These are phyloP conservation scores for Apiospora malaysiana DNA, from an alignment of 2,329 filamentous ascomycete genomes.

Conservation along the genomic window DNA sequence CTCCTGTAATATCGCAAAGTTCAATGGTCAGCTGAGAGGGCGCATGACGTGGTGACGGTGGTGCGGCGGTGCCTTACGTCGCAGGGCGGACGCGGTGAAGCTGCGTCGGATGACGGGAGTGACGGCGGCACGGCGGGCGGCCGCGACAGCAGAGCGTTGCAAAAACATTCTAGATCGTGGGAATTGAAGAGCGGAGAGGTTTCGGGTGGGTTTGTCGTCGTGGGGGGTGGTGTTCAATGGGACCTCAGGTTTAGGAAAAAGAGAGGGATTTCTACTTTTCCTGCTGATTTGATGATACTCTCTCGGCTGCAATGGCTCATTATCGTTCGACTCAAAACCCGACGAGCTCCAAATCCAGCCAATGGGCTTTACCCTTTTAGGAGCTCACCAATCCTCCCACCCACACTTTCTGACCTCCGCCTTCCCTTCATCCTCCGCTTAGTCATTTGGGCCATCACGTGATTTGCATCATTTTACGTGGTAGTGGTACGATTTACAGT, in stretches of 20 bases:
- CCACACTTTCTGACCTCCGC: neutral
- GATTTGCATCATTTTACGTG: neutral
- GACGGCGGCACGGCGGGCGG: conserved; percentile 64
- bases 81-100: conserved; percentile 65
- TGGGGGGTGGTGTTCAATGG: conserved; percentile 29
- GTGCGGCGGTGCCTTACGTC: conserved; percentile 54
- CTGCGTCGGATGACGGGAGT: conserved; percentile 60
- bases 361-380: conserved; percentile 13
- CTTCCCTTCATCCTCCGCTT: neutral
- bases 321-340: conserved; percentile 19
- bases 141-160: conserved; percentile 66
- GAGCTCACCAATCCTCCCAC: conserved; percentile 1
- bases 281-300: conserved; percentile 45
- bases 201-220: conserved; percentile 28
- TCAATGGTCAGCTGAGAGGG: conserved; percentile 22
- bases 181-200: conserved; percentile 33
- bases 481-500: neutral
- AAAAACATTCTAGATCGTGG: conserved; percentile 61
- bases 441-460: neutral
- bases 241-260: conserved; percentile 10
- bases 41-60: conserved; percentile 20
- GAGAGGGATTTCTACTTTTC: conserved; percentile 56
- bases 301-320: conserved; percentile 18
- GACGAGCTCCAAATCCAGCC: conserved; percentile 9
- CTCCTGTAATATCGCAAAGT: conserved; percentile 21